Evolutionary conservation across 1,284 basidiomycete species (phyloP), one percentile per base, ranked within the genome.

Genomic region (Austroboletus niveus): DNA sequence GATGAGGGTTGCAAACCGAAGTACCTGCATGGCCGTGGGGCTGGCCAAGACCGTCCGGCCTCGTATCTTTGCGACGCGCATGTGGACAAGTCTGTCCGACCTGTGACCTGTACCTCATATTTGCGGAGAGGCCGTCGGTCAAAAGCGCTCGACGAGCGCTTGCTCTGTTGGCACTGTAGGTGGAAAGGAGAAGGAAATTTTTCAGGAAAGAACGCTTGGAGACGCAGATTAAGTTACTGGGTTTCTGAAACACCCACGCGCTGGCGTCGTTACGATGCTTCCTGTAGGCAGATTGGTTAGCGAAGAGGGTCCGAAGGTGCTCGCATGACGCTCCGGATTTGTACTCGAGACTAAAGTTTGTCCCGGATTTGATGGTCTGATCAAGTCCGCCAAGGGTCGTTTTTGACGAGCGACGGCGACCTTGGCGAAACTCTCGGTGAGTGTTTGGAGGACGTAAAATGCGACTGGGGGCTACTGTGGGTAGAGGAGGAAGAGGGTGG

Each of bases 401-500:
- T 29, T 53, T 63, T 47, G 51, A 41, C 61, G 60, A 17, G 65
- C 41, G 24, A 61, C 59, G 49, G 65, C n/a, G 38, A 62, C 60
- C 57, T 54, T 62, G 47, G 60, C 49, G 15, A 64, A 53, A 44
- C 31, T n/a, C 12, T 46, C 44, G 0, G 61, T 22, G 15, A 65
- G 50, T 11, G 52, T 51, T 5, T 62, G 59, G 24, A 65, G 63
- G 29, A 45, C 34, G 48, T 42, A 5, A 36, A 47, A 57, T 10
- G 34, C n/a, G 14, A 36, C 36, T 32, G 40, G 40, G 14, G 34
- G 44, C 35, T 36, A 4, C 3, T 36, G 14, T 30, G 27, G 44
- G 24, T n/a, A 17, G 14, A 43, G 35, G 17, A n/a, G 27, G 15
- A 42, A 29, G n/a, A 4, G 38, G 22, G 17, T 17, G n/a, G n/a